Base-by-base conservation (phyloP, 1,139 yeast genomes). In the Schizosaccharomyces versatilis region DNA sequence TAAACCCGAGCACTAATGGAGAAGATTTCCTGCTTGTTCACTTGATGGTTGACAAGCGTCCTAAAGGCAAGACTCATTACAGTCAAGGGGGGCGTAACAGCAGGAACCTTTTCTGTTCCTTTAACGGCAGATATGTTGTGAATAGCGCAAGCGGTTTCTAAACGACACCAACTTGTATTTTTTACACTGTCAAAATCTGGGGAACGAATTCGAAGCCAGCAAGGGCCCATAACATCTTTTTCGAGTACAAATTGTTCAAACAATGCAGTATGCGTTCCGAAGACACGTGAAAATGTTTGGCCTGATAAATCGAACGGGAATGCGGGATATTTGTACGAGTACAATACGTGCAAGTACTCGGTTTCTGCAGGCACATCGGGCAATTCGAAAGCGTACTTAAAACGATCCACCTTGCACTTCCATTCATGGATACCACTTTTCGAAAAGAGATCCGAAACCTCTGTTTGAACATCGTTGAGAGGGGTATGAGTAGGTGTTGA, bases 211-310 rank as follows among this genome's bases (percentile, higher is more conserved):
- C 81, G 81, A 55, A 90, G 71, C 98, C 98, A 90, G 65, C 98
- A 86, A 1, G 99, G 99, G 6, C 99, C 99, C 95, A 86, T 86
- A 48, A 90, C 74, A 60, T 81, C 80, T 61, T 84, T 75, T 65
- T 82, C 84, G 38, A 86, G 65, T 10, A 85, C 94, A 68, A 90
- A 85, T 12, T 85, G 75, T 68, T 90, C 98, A 67, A 90, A 86
- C 47, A 84, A 72, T 57, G 75, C 74, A 2, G 93, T 69, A 58
- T 74, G 77, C 3, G 85, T 73, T 52, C 98, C 98, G 69, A 88
- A 86, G 3, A 85, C 84, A 58, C 77, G 82, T 24, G 74, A 70
- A 64, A 84, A 88, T 0, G 94, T 83, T 55, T 77, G 79, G 57
- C 96, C 95, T 59, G 76, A 77, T 41, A 81, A 66, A 56, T 78